Evolutionary conservation across 139 green algal genomes (phyloP), one percentile per base, ranked within the genome.

Genomic region (Eudorina sp.): DNA sequence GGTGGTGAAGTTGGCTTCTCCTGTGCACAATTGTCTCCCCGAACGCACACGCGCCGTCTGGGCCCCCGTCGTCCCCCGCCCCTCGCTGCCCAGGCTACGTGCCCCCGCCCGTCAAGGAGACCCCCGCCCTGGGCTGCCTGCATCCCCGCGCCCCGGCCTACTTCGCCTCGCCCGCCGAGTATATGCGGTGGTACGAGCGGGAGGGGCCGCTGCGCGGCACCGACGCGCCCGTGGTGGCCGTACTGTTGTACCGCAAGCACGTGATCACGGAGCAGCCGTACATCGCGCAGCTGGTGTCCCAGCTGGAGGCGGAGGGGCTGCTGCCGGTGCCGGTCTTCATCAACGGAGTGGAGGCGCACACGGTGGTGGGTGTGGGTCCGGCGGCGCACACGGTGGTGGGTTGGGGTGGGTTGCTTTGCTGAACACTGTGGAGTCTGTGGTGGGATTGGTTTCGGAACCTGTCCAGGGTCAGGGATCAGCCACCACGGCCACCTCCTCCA

Each of bases 231-330:
- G 91, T 95, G 55, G 97, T 98, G 48, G 98, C 92, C 5, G 90
- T 99, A 62, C 94, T 99, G 88, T 93, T 99, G 84, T 99, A 99
- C 93, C 94, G 98, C 86, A 99, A 99, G 93, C 98, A 99, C 90
- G 98, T 99, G 73, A 98, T 99, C 81, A 99, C 97, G 4, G 88
- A 94, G 68, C 93, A 96, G 90, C 70, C 62, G 72, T 99, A 99
- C 94, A 96, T 99, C 68, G 43, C 64, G 7, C 91, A 98, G 87
- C 88, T 98, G 27, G 92, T 97, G 0, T 46, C 77, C 14, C 89
- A 75, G 84, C 89, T 97, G 89, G 95, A 97, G 90, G 80, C 73
- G 70, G 86, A 95, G 77, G 95, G 95, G 1, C 46, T 98, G 31
- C 68, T 94, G 19, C 96, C 92, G 90, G n/a, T 98, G 19, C 96